Conservation (phyloP, 1,139 yeast genomes). For the Petasospora rhodanensis region DNA sequence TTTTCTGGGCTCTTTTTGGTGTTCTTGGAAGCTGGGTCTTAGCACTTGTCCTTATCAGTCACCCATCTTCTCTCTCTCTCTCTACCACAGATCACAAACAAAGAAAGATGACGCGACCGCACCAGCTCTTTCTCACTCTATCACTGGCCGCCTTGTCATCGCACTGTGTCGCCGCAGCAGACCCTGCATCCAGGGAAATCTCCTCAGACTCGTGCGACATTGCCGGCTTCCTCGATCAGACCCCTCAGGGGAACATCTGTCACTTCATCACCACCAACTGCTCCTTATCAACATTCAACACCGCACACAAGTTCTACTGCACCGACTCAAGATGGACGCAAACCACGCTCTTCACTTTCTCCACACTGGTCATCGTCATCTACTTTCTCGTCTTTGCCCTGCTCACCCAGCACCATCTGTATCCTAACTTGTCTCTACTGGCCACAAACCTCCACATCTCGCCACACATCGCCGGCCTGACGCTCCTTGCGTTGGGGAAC, state of each 20-base stretch:
- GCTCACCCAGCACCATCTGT: constrained; percentile 70
- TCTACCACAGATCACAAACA: too few species aligned
- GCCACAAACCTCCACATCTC: constrained; percentile 59
- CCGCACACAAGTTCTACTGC: background rate
- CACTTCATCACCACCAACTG: background rate
- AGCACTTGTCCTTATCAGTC: too few species aligned
- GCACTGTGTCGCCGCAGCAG: too few species aligned
- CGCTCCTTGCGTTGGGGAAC: constrained; percentile 85
- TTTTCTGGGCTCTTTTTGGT: too few species aligned
- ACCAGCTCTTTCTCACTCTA: too few species aligned
- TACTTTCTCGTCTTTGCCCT: constrained; percentile 49
- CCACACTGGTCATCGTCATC: constrained; percentile 21
- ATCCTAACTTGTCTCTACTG: constrained; percentile 66
- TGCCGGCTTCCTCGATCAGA: background rate
- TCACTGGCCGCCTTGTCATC: too few species aligned
- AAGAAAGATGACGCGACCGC: too few species aligned
- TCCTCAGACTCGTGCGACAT: background rate
- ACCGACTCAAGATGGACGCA: background rate
- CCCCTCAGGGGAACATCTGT: background rate
- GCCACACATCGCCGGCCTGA: constrained; percentile 81
- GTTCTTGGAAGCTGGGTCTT: too few species aligned
- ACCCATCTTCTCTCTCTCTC: too few species aligned
- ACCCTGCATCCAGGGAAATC: too few species aligned
- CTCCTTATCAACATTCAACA: background rate
- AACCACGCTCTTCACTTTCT: background rate